phyloP scores from a whole-genome alignment of 495 filamentous ascomycete genomes.

The Podospora tetraspora region DNA sequence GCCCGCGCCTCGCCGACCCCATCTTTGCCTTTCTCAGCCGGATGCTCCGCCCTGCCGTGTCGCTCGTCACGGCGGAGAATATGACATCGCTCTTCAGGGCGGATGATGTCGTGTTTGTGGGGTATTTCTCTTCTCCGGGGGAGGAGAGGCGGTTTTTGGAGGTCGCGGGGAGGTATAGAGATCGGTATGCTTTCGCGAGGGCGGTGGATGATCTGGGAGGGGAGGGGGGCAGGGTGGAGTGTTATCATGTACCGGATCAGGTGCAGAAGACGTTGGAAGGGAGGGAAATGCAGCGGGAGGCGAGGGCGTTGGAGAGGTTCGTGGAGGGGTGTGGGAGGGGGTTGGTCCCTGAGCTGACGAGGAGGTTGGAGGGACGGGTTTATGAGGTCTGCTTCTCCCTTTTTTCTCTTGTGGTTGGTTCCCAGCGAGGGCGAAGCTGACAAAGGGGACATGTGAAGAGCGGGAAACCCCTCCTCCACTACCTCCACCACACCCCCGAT shows the following conservation, averaged over 20 bases:
- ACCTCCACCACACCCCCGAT: slow-evolving; percentile 28
- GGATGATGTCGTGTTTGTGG: slow-evolving; percentile 42
- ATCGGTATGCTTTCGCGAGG: slow-evolving; percentile 41
- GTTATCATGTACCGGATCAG: slow-evolving; percentile 39
- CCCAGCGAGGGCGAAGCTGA: neutral
- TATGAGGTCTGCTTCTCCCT: slow-evolving; percentile 30
- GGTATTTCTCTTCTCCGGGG: slow-evolving; percentile 24
- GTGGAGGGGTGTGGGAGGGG: slow-evolving; percentile 31
- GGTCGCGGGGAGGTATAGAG: slow-evolving; percentile 32
- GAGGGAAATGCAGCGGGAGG: slow-evolving; percentile 26
- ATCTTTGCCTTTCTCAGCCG: slow-evolving; percentile 40
- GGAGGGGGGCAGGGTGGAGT: slow-evolving; percentile 27
- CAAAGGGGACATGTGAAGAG: slow-evolving; percentile 24
- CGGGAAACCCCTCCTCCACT: slow-evolving; percentile 44
- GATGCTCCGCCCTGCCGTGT: slow-evolving; percentile 31
- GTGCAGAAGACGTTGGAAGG: slow-evolving; percentile 25
- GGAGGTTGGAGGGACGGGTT: slow-evolving; percentile 39
- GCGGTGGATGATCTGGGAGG: slow-evolving; percentile 13
- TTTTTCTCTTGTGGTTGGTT: neutral
- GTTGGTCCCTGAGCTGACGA: slow-evolving; percentile 42
- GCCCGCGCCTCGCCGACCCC: slow-evolving; percentile 33
- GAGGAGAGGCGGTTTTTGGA: slow-evolving; percentile 8
- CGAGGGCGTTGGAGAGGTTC: slow-evolving; percentile 31
- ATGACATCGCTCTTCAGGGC: slow-evolving; percentile 29
- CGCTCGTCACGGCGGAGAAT: slow-evolving; percentile 26